These are phyloP conservation scores for Endoconidiophora polonica DNA, from an alignment of 2,329 filamentous ascomycete species.

Conservation along the genomic window DNA sequence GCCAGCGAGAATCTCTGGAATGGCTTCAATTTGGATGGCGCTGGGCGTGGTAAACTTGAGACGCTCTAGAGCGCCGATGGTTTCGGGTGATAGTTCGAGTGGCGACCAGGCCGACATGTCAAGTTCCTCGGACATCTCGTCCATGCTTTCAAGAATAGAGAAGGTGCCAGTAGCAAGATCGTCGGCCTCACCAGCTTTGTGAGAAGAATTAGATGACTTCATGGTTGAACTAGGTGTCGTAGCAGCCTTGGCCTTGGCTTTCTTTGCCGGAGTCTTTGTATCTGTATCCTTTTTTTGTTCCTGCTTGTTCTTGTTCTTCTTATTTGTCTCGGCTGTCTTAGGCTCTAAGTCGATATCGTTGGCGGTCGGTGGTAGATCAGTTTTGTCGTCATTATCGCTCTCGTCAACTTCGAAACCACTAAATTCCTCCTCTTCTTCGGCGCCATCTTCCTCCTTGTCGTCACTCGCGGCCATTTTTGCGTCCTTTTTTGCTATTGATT, in stretches of 20 bases:
- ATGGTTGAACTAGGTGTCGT: background rate
- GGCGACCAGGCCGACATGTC: conserved; percentile 67
- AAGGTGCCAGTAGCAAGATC: conserved; percentile 17
- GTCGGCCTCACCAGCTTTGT: conserved; percentile 18
- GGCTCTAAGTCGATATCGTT: conserved; percentile 14
- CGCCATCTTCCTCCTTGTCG: conserved; percentile 12
- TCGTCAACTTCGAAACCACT: conserved; percentile 42
- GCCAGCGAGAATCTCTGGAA: conserved; percentile 67
- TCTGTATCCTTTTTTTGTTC: conserved; percentile 2
- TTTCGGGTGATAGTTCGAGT: conserved; percentile 54
- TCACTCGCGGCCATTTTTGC: conserved; percentile 11
- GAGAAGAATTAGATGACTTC: background rate
- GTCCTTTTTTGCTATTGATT: conserved; percentile 26
- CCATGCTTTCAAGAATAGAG: conserved; percentile 30
- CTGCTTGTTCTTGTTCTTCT: conserved; percentile 19
- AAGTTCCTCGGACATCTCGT: conserved; percentile 39
- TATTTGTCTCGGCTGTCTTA: conserved; percentile 18
- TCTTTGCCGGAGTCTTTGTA: background rate
- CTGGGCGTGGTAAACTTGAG: conserved; percentile 71
- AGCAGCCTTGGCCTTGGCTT: background rate
- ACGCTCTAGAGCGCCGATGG: conserved; percentile 58
- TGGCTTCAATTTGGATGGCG: conserved; percentile 59
- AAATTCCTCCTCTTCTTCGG: conserved; percentile 39
- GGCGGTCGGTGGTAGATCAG: conserved; percentile 19
- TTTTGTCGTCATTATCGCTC: conserved; percentile 20